Conservation (phyloP, 345 rosid species). For the Excoecaria cochinchinensis region DNA sequence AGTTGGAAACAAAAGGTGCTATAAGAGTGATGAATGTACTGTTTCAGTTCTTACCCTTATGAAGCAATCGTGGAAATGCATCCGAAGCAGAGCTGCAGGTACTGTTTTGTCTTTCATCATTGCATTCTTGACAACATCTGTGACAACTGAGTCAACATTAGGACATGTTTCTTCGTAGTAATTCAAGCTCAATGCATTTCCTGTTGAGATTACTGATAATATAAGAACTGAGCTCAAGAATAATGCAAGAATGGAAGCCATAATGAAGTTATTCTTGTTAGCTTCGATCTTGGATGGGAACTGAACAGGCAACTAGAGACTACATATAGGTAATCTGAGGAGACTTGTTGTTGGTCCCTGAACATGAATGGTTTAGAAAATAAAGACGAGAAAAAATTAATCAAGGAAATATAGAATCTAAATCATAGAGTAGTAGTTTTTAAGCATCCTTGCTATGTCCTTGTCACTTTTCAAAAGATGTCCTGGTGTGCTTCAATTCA, state of each 20-base stretch:
- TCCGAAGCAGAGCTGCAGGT: slow-evolving; percentile 46
- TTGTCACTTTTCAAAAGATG: background rate
- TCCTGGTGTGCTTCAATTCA: background rate
- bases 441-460: background rate
- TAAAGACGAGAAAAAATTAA: too few species aligned
- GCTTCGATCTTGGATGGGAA: slow-evolving; percentile 8
- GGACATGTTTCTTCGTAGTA: slow-evolving; percentile 50
- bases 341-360: background rate
- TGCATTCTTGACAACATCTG: slow-evolving; percentile 34
- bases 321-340: background rate
- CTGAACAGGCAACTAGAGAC: background rate
- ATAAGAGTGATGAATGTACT: background rate
- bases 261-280: background rate
- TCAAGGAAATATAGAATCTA: background rate
- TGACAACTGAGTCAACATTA: slow-evolving; percentile 28
- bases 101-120: slow-evolving; percentile 36
- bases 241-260: slow-evolving; percentile 25
- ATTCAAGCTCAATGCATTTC: slow-evolving; percentile 38
- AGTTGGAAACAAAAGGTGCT: background rate
- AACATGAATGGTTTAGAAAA: slow-evolving; percentile 8
- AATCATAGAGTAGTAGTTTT: slow-evolving; percentile 5
- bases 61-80: slow-evolving; percentile 58
- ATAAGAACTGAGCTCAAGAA: slow-evolving; percentile 27
- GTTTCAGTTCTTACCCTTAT: slow-evolving; percentile 33
- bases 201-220: slow-evolving; percentile 17